Base-by-base conservation (phyloP, 2,329 filamentous ascomycete species). In the Amylocarpus encephaloides region DNA sequence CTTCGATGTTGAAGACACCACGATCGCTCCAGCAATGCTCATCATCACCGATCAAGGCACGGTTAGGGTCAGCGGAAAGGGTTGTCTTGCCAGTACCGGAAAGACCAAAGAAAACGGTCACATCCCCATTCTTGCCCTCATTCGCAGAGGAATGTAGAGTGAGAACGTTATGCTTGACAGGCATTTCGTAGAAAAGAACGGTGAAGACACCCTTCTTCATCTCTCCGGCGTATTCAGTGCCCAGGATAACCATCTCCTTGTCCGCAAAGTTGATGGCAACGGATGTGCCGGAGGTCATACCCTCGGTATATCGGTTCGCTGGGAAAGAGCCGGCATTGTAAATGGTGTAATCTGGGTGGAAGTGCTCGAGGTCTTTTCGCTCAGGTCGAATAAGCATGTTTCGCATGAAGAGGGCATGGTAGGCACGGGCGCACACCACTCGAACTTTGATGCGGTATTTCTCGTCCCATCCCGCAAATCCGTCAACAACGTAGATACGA, bases 231-330 rank as follows among this genome's bases (percentile, higher is more conserved):
- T 98, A 98, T 76, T 98, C 93, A 33, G 93, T 98, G 70, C 93
- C 93, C 51, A 98, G 84, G 69, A 98, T 98, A 62, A 98, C 93
- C 93, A 98, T 98, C 80, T 98, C 93, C 85, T 95, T 96, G 68
- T 96, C 91, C 68, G 86, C 87, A 66, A 98, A 98, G 83, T 98
- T 98, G 78, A 98, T 94, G 62, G 93, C 86, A 46, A 98, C 92
- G 7, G 93, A 98, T 46, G 93, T 98, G 56, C 89, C 88, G 16
- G 93, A 97, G 65, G 93, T 98, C 93, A 98, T 98, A 67, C 93
- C 91, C 71, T 90, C 88, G 53, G 93, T 98, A 75, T 85, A 98
- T 73, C 92, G 85, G 79, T 98, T 98, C 68, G 93, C 93, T 42
- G 93, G 93, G 86, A 98, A 98, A 56, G 88, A 88, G 62, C 93